A percentile compares a stretch with the other conserved stretches of the same genome.
phyloP scores from a whole-genome alignment of 148 eudicot genomes.

The Limonium bicolor region DNA sequence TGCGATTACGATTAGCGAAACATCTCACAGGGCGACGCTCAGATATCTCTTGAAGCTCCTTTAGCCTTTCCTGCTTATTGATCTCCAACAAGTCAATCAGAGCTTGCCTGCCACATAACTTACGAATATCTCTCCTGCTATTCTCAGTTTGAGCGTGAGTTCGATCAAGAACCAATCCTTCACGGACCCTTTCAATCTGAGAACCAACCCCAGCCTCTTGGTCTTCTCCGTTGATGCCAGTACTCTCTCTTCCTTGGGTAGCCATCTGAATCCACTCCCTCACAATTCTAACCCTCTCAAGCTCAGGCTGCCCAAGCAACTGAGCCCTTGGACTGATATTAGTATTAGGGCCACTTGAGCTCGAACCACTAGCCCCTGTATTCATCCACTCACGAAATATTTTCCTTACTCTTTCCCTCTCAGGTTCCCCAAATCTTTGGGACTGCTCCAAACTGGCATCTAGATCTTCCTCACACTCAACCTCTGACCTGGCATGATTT shows the following conservation, averaged over 20 bases:
- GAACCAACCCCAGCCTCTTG: slow-evolving; percentile 33
- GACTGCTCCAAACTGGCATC: slow-evolving; percentile 55
- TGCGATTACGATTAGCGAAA: slow-evolving; percentile 70
- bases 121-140: slow-evolving; percentile 42
- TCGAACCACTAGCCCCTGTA: slow-evolving; percentile 24
- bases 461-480: slow-evolving; percentile 34
- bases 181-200: slow-evolving; percentile 37
- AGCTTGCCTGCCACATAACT: slow-evolving; percentile 78
- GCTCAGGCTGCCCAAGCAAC: slow-evolving; percentile 36
- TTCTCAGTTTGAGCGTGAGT: slow-evolving; percentile 17
- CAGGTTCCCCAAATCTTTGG: slow-evolving; percentile 41
- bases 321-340: slow-evolving; percentile 31
- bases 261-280: slow-evolving; percentile 52
- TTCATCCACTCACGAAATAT: slow-evolving; percentile 63
- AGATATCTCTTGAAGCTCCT: slow-evolving; percentile 49
- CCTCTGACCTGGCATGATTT: slow-evolving; percentile 11
- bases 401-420: slow-evolving; percentile 57
- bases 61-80: slow-evolving; percentile 41
- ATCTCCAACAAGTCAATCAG: slow-evolving; percentile 63
- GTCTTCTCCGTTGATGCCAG: slow-evolving; percentile 26
- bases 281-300: slow-evolving; percentile 46
- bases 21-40: slow-evolving; percentile 43
- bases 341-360: slow-evolving; percentile 17
- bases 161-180: slow-evolving; percentile 25
- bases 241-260: slow-evolving; percentile 28